These are phyloP conservation scores for Protea cynaroides DNA, from an alignment of 164 flowering plant genomes.

Conservation along the genomic window DNA sequence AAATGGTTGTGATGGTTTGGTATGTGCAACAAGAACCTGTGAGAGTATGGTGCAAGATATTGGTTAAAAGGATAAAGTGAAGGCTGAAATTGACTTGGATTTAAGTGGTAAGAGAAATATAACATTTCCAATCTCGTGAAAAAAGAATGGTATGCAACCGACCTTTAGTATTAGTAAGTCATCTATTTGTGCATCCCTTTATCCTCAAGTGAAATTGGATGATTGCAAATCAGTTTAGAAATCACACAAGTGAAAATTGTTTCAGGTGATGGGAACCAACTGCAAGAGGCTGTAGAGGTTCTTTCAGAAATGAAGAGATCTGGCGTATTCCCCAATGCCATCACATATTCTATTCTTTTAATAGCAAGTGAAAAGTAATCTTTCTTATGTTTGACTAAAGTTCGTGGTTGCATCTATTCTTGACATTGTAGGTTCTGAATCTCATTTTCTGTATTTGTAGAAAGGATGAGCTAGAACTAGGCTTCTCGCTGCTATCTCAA, in stretches of 20 bases:
- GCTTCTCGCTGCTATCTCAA: conserved; percentile 54
- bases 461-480: conserved; percentile 63
- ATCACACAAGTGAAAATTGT: conserved; percentile 5
- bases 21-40: too few species aligned
- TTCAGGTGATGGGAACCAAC: conserved; percentile 79
- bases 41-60: too few species aligned
- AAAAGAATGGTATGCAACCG: background rate
- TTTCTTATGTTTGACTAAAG: background rate
- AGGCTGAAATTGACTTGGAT: too few species aligned
- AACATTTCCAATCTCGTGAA: too few species aligned
- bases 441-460: conserved; percentile 29
- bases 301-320: conserved; percentile 57
- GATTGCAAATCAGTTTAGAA: background rate
- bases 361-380: conserved; percentile 83
- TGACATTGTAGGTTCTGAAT: background rate
- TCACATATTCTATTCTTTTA: conserved; percentile 75
- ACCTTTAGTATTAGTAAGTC: background rate
- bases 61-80: too few species aligned
- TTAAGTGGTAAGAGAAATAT: too few species aligned
- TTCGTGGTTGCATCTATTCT: conserved; percentile 4
- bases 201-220: background rate
- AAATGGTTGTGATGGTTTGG: too few species aligned
- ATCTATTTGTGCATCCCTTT: background rate
- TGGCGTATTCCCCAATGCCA: conserved; percentile 45
- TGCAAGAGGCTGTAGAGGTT: conserved; percentile 64